phyloP scores from a whole-genome alignment of 805 yeast genomes.

The Pichia heedii region DNA sequence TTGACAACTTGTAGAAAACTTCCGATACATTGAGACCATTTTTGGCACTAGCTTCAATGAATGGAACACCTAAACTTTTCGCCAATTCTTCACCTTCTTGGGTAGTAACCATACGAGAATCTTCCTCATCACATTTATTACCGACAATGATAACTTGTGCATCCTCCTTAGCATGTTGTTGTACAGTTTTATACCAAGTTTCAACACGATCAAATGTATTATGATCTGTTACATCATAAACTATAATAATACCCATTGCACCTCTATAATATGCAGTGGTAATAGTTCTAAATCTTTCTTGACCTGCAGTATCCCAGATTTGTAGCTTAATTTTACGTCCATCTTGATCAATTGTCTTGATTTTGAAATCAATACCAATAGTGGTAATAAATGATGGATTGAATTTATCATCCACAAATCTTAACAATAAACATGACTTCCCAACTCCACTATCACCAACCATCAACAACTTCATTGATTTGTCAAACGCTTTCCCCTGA shows the following conservation, averaged over 20 bases:
- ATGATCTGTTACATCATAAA: slow-evolving; percentile 80
- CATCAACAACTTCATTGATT: slow-evolving; percentile 82
- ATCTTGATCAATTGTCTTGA: slow-evolving; percentile 88
- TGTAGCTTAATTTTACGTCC: slow-evolving; percentile 91
- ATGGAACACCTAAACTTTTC: slow-evolving; percentile 76
- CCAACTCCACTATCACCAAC: slow-evolving; percentile 93
- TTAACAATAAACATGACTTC: slow-evolving; percentile 78
- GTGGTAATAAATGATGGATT: slow-evolving; percentile 96
- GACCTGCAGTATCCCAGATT: slow-evolving; percentile 98
- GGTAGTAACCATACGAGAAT: slow-evolving; percentile 72
- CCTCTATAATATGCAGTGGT: slow-evolving; percentile 90
- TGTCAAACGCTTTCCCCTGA: slow-evolving; percentile 70
- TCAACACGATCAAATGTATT: slow-evolving; percentile 88
- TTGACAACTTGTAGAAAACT: slow-evolving; percentile 82
- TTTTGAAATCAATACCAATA: slow-evolving; percentile 96
- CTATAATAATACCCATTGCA: slow-evolving; percentile 79
- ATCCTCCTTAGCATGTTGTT: slow-evolving; percentile 93
- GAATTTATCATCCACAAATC: slow-evolving; percentile 95
- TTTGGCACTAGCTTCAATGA: slow-evolving; percentile 95
- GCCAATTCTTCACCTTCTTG: slow-evolving; percentile 92
- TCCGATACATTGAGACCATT: slow-evolving; percentile 87
- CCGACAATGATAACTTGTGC: slow-evolving; percentile 93
- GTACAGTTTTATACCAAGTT: slow-evolving; percentile 92
- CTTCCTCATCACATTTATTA: slow-evolving; percentile 88
- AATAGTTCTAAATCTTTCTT: slow-evolving; percentile 89